Base-by-base conservation (phyloP, 208 protist species). In the Crithidia bombi region DNA sequence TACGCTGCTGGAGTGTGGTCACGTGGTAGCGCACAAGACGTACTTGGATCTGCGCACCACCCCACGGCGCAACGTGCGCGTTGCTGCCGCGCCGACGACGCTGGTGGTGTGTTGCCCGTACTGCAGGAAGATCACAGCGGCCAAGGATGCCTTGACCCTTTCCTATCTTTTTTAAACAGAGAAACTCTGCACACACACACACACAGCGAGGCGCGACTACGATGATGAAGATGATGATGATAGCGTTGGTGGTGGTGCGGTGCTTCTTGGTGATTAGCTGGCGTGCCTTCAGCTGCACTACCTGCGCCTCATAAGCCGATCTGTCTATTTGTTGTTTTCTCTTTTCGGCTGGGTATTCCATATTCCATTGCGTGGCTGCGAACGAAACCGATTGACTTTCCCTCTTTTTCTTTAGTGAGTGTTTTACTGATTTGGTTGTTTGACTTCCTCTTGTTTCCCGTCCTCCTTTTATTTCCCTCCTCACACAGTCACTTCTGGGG, bases 1-100 rank as follows among this genome's bases (percentile, higher is more conserved):
- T 1, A 80, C 88, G 35, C 61, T 95, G 46, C 74, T 95, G 23
- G 65, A 71, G 44, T 95, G 90, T 68, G 90, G 90, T 15, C 90
- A 95, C 65, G 78, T 95, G 11, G 78, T 95, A 38, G 89, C 90
- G 17, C 70, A 93, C 65, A 63, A 68, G 38, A 81, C 83, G 25
- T 69, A 90, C 50, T 50, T 85, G 44, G 67, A 69, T 38, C 44
- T 84, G 23, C 47, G 74, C 46, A 59, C 78, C 19, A 56, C 54
- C 38, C 72, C 75, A 25, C 77, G 70, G 5, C 75, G 66, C n/a
- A 33, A 50, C 30, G 59, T 65, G n/a, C 76, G 55, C 33, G 49
- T 46, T 41, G 61, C 39, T 21, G 47, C 70, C 10, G 39, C 49
- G 5, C 63, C 41, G 15, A 25, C 69, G 28, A 35, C 47, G 33